Base-by-base conservation (phyloP, 2,329 filamentous ascomycete genomes). In the Mariannaea elegans region DNA sequence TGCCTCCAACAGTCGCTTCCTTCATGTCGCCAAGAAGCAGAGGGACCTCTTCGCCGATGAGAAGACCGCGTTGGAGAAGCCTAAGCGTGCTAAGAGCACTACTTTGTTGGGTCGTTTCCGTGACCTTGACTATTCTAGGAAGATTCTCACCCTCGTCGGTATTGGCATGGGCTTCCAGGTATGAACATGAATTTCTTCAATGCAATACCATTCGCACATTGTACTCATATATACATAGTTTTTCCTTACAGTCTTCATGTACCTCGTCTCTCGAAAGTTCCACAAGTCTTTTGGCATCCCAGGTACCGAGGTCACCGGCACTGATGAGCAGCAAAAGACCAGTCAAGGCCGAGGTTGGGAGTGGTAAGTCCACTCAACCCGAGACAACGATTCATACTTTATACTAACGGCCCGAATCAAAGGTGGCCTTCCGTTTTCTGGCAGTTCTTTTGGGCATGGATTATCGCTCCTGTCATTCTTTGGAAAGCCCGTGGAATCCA, bases 371-470 rank as follows among this genome's bases (percentile, higher is more conserved):
- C 36, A 32, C 10, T 19, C 18, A 1, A 5, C 16, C 23, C 8
- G 12, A 24, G 3, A 21, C 24, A 24, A 8, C 9, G 31, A 36
- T 12, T 12, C 23, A 51, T 16, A 42, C 24, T 9, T 13, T 4
- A 36, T 36, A 36, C 48, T 51, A 23, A 51, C 23, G 12, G 32
- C 31, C 21, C 46, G 29, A 16, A 5, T 14, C 4, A 18, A 29
- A 83, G 83, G 84, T 84, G 86, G 77, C 86, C 86, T 0, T 87
- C 85, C 0, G 82, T 87, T 42, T 78, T 87, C 51, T 90, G 87
- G 87, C 87, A 89, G 65, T 79, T 88, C 50, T 75, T 87, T 56
- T 90, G 86, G 87, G 81, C 85, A 13, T 89, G 84, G 82, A 71
- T 87, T 42, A 81, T 86, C 59, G 86, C 87, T 3, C 86, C 87